phyloP scores from a whole-genome alignment of 164 flowering plant genomes.

The Vitis cinerea region DNA sequence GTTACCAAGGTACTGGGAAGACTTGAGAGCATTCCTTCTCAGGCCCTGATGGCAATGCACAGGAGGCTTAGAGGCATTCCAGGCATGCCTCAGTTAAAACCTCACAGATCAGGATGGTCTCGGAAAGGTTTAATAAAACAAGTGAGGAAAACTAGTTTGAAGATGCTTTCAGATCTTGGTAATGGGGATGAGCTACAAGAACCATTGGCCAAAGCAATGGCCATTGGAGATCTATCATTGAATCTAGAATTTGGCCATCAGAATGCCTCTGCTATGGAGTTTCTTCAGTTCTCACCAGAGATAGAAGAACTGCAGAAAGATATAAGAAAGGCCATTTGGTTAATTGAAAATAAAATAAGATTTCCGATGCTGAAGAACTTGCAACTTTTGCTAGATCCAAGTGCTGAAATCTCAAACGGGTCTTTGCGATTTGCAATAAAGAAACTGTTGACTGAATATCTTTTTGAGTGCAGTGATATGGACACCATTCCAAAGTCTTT shows the following conservation, averaged over 20 bases:
- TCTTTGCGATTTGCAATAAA: constrained; percentile 35
- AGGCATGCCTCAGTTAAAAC: constrained; percentile 26
- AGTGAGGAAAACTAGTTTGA: constrained; percentile 32
- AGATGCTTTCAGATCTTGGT: constrained; percentile 43
- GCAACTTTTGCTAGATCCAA: constrained; percentile 45
- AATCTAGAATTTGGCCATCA: constrained; percentile 30
- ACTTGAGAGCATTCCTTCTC: constrained; percentile 41
- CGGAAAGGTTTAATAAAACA: constrained; percentile 27
- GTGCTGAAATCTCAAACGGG: constrained; percentile 27
- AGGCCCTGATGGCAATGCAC: constrained; percentile 53
- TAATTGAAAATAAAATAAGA: constrained; percentile 33
- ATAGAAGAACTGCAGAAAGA: constrained; percentile 53
- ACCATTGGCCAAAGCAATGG: constrained; percentile 67
- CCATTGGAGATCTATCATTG: constrained; percentile 49
- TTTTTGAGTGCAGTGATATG: constrained; percentile 71
- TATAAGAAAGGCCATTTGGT: constrained; percentile 58
- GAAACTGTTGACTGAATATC: constrained; percentile 57
- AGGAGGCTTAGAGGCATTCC: constrained; percentile 50
- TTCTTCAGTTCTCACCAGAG: constrained; percentile 48
- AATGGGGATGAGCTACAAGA: constrained; percentile 45
- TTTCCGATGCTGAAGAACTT: constrained; percentile 36
- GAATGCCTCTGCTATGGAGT: constrained; percentile 22
- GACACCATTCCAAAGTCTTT: constrained; percentile 49
- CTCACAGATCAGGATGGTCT: constrained; percentile 20
- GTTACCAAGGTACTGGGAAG: constrained; percentile 39